A percentile compares a stretch with the other conserved stretches of the same genome.
phyloP scores from a whole-genome alignment of 2,329 filamentous ascomycete species.

The Sarocladium kiliense region DNA sequence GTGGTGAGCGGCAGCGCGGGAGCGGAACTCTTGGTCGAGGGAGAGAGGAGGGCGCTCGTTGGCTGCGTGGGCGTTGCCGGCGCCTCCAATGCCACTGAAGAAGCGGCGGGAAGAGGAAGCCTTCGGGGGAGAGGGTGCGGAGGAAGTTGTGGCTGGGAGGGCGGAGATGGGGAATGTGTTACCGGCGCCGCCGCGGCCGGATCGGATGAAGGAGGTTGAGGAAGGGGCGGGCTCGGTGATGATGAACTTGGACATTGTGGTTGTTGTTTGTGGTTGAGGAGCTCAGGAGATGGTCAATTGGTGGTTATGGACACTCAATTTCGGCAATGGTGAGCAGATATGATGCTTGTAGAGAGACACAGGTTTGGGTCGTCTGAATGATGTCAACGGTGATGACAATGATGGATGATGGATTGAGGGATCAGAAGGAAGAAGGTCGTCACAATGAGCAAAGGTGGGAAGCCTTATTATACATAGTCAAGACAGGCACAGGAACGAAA shows the following conservation, averaged over 20 bases:
- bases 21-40: slow-evolving; percentile 39
- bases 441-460: not conserved
- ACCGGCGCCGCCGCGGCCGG: slow-evolving; percentile 51
- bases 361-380: not conserved
- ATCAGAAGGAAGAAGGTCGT: not conserved
- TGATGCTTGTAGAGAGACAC: not conserved
- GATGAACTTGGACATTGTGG: slow-evolving; percentile 38
- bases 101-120: slow-evolving; percentile 41
- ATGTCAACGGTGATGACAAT: not conserved
- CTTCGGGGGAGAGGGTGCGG: slow-evolving; percentile 32
- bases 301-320: not conserved
- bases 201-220: slow-evolving; percentile 43
- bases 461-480: slow-evolving; percentile 7
- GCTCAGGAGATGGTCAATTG: not conserved
- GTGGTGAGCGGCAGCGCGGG: slow-evolving; percentile 35
- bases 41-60: slow-evolving; percentile 42
- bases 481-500: not conserved
- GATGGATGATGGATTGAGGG: not conserved
- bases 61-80: slow-evolving; percentile 53
- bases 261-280: not conserved
- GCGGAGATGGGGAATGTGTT: slow-evolving; percentile 44
- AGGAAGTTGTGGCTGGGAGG: slow-evolving; percentile 40
- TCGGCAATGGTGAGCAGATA: not conserved
- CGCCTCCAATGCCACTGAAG: slow-evolving; percentile 62
- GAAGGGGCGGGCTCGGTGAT: slow-evolving; percentile 46